Evolutionary conservation across 306 rosid genomes (phyloP).

Genomic region (Vachellia collinsii): DNA sequence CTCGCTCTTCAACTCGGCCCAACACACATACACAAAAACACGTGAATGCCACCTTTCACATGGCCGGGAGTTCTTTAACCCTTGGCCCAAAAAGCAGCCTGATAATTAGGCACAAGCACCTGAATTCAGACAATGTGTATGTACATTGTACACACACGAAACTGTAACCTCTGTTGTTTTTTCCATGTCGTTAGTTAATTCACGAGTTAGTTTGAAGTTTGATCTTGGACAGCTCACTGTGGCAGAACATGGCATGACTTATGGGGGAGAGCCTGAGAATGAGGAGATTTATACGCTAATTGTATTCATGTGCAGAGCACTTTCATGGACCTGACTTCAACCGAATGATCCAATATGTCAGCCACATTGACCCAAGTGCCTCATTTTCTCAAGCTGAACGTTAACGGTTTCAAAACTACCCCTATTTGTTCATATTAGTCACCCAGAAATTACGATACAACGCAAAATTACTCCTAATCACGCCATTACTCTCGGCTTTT

Average conservation of each 20-base stretch:
- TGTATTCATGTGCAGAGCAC: neutral
- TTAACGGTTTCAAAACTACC: slow-evolving; percentile 39
- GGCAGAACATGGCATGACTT: slow-evolving; percentile 17
- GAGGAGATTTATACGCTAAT: neutral
- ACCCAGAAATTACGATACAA: slow-evolving; percentile 40
- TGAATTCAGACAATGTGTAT: too few relatives aligned
- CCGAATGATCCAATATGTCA: slow-evolving; percentile 38
- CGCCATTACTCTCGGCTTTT: slow-evolving; percentile 69
- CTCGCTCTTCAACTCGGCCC: neutral
- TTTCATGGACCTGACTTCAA: neutral
- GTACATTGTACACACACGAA: too few relatives aligned
- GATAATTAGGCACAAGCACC: too few relatives aligned
- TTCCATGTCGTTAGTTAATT: too few relatives aligned
- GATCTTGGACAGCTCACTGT: too few relatives aligned
- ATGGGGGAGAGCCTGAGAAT: slow-evolving; percentile 1
- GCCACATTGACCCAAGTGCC: slow-evolving; percentile 33
- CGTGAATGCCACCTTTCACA: neutral
- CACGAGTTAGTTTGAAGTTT: too few relatives aligned
- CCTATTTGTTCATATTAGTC: neutral
- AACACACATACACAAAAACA: neutral
- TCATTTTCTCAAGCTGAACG: neutral
- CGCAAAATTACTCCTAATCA: slow-evolving; percentile 44
- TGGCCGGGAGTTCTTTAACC: neutral
- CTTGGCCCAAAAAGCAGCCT: neutral
- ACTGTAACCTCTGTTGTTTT: too few relatives aligned